Percentiles rank a stretch among this genome's conserved stretches.
Evolutionary conservation across 2,329 filamentous ascomycete genomes (phyloP).

Genomic region (Claviceps lovelessii): DNA sequence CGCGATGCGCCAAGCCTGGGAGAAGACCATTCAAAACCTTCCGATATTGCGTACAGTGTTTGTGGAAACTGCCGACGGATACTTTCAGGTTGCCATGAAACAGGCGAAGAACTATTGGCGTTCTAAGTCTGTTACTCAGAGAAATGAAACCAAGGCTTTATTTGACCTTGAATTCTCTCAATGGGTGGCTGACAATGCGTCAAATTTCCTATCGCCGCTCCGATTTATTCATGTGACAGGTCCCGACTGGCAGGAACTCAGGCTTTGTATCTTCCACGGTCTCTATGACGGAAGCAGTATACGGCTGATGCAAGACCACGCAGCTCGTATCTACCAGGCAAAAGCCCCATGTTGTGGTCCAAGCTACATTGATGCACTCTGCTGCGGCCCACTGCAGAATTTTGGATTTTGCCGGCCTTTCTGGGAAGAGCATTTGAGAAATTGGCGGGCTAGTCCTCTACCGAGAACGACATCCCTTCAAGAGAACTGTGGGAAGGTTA

Average conservation of each 20-base stretch:
- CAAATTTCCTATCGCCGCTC: slow-evolving; percentile 35
- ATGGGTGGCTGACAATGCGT: slow-evolving; percentile 42
- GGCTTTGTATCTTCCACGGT: slow-evolving; percentile 53
- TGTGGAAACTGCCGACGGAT: slow-evolving; percentile 57
- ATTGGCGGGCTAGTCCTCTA: slow-evolving; percentile 10
- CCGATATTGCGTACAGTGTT: slow-evolving; percentile 63
- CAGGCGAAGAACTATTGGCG: slow-evolving; percentile 29
- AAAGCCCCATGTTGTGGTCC: slow-evolving; percentile 23
- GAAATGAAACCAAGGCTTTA: slow-evolving; percentile 18
- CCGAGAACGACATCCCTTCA: slow-evolving; percentile 1
- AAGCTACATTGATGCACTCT: slow-evolving; percentile 51
- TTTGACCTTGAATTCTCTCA: slow-evolving; percentile 22
- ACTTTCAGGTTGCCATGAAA: slow-evolving; percentile 55
- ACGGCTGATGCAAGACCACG: slow-evolving; percentile 45
- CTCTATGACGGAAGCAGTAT: slow-evolving; percentile 79
- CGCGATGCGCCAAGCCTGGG: slow-evolving; percentile 44
- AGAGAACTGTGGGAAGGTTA: slow-evolving; percentile 5
- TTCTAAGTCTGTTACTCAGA: slow-evolving; percentile 15
- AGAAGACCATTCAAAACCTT: slow-evolving; percentile 31
- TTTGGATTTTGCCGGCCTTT: slow-evolving; percentile 36
- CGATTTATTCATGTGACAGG: slow-evolving; percentile 30
- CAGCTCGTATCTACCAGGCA: slow-evolving; percentile 22
- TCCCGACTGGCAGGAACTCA: not conserved
- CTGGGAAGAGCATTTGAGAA: slow-evolving; percentile 47
- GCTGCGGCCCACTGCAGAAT: slow-evolving; percentile 50